A percentile compares a stretch with the other conserved stretches of the same genome.
Conservation (phyloP, 192 early-diverging fungal species). For the Backusella circina region DNA sequence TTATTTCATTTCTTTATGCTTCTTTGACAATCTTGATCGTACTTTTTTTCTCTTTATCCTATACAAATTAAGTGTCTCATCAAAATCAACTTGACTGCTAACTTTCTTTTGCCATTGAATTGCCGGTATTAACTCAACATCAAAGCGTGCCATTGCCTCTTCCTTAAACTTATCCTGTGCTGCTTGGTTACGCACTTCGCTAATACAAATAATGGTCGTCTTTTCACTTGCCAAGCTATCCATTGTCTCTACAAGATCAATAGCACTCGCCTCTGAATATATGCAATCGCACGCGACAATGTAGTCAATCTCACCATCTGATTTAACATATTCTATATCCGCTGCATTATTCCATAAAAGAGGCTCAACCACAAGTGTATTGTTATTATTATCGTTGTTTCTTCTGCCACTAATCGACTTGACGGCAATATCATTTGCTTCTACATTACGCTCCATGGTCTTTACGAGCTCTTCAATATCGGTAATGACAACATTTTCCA, state of each 20-base stretch:
- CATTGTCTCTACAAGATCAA: conserved; percentile 36
- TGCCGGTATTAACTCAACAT: conserved; percentile 31
- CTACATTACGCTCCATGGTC: conserved; percentile 32
- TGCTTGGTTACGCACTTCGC: conserved; percentile 35
- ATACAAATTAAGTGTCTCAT: conserved; percentile 35
- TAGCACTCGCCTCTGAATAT: conserved; percentile 40
- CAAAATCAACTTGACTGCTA: conserved; percentile 25
- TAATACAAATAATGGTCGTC: conserved; percentile 33
- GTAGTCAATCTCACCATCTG: conserved; percentile 24
- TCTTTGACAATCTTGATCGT: background rate
- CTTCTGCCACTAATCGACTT: conserved; percentile 22
- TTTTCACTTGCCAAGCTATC: conserved; percentile 6
- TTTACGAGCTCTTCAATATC: conserved; percentile 32
- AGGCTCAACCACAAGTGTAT: conserved; percentile 22
- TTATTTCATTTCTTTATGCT: background rate
- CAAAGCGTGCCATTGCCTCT: conserved; percentile 28
- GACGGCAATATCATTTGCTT: conserved; percentile 17
- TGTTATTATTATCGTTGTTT: background rate
- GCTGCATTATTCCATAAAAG: conserved; percentile 31
- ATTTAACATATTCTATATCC: conserved; percentile 17
- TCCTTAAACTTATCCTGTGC: conserved; percentile 37
- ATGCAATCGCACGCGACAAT: conserved; percentile 39
- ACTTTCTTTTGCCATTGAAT: conserved; percentile 32
- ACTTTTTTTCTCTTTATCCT: conserved; percentile 7
- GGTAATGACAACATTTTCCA: conserved; percentile 30